Base-by-base conservation (phyloP, 495 filamentous ascomycete species). In the Mytilinidion resinicola region DNA sequence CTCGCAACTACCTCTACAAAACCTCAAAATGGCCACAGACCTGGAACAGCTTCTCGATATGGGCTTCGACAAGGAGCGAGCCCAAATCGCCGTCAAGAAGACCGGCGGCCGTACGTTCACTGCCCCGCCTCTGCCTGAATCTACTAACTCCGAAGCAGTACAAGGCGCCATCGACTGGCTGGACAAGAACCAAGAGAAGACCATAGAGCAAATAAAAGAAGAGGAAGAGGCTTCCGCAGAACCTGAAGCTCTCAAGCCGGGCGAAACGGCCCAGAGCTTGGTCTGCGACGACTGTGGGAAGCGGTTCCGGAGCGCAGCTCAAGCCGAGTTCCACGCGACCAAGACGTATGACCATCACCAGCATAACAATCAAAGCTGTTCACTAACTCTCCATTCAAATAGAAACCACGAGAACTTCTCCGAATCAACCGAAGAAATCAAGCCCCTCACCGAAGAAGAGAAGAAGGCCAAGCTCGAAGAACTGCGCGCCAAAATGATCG, bases 251-350 rank as follows among this genome's bases (percentile, higher is more conserved):
- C 74, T 88, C 9, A 77, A 86, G 53, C 80, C 80, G 20, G 85
- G 84, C 49, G 82, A 84, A 62, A 73, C 79, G 60, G 82, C 86
- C 14, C 75, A 76, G 39, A 86, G 82, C 65, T 74, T 88, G 30
- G 79, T 86, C 17, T 99, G 93, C 81, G 91, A 93, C 53, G 91
- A 96, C 42, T 99, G 93, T 66, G 86, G 85, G 49, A 95, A 95
- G 76, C 89, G 86, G 67, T 93, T 99, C 74, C 79, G 89, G 53
- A 87, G 81, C 73, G 78, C 82, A 49, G 84, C 81, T 12, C 83
- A 88, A 63, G 95, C 91, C 6, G 85, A 95, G 62, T 96, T 89
- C 68, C 93, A 99, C 72, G 95, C 91, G 35, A 81, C 80, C 55
- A 95, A 92, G 72, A 89, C 88, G 83, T 86, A 68, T 58, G 80